Evolutionary conservation across 441 rosid species (phyloP).

Genomic region (Erodium texanum): DNA sequence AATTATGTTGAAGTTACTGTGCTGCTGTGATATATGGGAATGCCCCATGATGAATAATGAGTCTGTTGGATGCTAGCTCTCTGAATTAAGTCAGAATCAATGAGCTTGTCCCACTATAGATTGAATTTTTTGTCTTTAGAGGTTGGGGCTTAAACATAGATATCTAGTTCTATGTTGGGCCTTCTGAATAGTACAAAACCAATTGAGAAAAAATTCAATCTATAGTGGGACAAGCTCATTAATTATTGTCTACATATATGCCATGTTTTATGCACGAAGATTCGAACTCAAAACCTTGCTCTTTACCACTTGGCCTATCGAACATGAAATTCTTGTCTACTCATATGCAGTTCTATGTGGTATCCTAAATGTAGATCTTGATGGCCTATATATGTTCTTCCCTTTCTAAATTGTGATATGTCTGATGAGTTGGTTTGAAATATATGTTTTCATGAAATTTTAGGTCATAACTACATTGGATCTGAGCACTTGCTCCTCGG

Average conservation of each 20-base stretch:
- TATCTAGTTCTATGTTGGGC: neutral
- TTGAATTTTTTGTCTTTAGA: neutral
- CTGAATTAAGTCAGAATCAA: too few species aligned
- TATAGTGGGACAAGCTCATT: neutral
- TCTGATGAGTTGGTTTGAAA: neutral
- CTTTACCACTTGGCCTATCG: too few species aligned
- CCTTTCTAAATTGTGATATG: neutral
- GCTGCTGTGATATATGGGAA: too few species aligned
- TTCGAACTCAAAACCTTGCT: too few species aligned
- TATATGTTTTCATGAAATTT: conserved; percentile 12
- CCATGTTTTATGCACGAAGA: too few species aligned
- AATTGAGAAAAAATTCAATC: neutral
- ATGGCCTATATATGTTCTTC: too few species aligned
- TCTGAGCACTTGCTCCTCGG: conserved; percentile 93
- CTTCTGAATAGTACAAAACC: too few species aligned
- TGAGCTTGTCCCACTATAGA: neutral
- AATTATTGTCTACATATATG: too few species aligned
- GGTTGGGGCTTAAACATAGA: neutral
- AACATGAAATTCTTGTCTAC: neutral
- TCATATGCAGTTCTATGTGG: neutral
- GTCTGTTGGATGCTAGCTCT: too few species aligned
- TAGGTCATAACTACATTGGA: conserved; percentile 97
- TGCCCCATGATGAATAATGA: too few species aligned
- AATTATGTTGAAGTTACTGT: too few species aligned
- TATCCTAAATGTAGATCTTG: neutral